Conservation (phyloP, 495 filamentous ascomycete genomes). For the Chaetomium cochliodes region DNA sequence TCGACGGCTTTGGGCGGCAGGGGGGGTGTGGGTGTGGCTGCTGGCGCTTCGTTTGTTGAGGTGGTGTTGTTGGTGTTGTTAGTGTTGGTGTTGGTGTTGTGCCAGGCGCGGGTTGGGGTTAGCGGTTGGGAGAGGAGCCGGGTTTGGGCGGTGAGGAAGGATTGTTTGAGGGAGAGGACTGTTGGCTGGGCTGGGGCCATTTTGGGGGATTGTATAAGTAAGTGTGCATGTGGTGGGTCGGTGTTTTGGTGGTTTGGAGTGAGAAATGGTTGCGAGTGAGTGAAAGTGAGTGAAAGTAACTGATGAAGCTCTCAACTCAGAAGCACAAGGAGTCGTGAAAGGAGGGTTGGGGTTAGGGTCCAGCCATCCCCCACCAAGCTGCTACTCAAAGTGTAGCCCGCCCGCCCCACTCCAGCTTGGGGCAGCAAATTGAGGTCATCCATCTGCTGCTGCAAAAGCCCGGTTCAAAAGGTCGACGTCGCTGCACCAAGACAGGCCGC, state of each 20-base stretch:
- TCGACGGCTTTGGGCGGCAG: conserved; percentile 55
- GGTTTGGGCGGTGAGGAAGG: conserved; percentile 62
- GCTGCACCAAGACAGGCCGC: conserved; percentile 6
- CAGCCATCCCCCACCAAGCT: too few relatives aligned
- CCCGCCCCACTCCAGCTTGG: conserved; percentile 20
- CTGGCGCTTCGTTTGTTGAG: conserved; percentile 31
- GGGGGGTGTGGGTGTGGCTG: conserved; percentile 37
- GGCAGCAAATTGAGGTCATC: conserved; percentile 35
- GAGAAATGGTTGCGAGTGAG: neutral
- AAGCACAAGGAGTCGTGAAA: too few relatives aligned
- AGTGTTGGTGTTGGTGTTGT: conserved; percentile 35
- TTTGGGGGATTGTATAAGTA: neutral
- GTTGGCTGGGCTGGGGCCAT: conserved; percentile 46
- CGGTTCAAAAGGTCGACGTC: conserved; percentile 12
- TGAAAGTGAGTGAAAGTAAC: neutral
- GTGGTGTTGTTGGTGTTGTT: neutral
- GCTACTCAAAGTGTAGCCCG: too few relatives aligned
- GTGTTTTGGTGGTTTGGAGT: too few relatives aligned
- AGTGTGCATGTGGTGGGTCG: too few relatives aligned
- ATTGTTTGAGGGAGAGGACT: conserved; percentile 61
- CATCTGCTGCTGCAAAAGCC: conserved; percentile 12
- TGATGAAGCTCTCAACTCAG: too few relatives aligned
- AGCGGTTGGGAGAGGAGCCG: conserved; percentile 59
- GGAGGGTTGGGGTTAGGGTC: conserved; percentile 16
- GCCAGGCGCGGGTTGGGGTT: conserved; percentile 58